Conservation (phyloP, 495 filamentous ascomycete species). For the Margaritispora aquatica region DNA sequence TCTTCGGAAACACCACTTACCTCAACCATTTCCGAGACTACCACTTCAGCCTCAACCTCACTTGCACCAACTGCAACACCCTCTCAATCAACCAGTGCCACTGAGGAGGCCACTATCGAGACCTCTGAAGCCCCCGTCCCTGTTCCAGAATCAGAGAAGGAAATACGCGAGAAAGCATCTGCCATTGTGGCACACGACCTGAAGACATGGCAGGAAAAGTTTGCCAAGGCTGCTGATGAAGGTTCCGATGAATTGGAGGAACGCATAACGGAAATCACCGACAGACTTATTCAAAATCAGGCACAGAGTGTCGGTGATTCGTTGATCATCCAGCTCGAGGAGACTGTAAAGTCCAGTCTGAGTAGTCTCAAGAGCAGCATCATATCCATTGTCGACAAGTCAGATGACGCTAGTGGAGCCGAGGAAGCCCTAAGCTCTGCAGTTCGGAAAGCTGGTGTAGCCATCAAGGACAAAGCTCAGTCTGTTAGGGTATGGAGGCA, state of each 20-base stretch:
- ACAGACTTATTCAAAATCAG: slow-evolving; percentile 59
- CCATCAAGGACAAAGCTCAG: slow-evolving; percentile 76
- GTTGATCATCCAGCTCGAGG: slow-evolving; percentile 61
- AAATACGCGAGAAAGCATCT: slow-evolving; percentile 41
- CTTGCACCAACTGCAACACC: slow-evolving; percentile 21
- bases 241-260: slow-evolving; percentile 64
- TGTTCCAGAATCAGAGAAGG: slow-evolving; percentile 24
- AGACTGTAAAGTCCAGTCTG: slow-evolving; percentile 54
- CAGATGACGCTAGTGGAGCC: slow-evolving; percentile 48
- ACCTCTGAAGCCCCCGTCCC: slow-evolving; percentile 16
- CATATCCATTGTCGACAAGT: slow-evolving; percentile 47
- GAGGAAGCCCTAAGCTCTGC: slow-evolving; percentile 56
- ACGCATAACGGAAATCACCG: slow-evolving; percentile 72
- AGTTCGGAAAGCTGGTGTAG: slow-evolving; percentile 67
- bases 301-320: slow-evolving; percentile 59
- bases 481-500: slow-evolving; percentile 73
- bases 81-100: neutral
- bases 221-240: slow-evolving; percentile 73
- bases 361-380: slow-evolving; percentile 63
- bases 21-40: slow-evolving; percentile 15
- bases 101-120: slow-evolving; percentile 18
- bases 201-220: slow-evolving; percentile 75
- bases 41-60: slow-evolving; percentile 25
- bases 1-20: slow-evolving; percentile 13
- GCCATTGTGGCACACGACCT: slow-evolving; percentile 74